These are phyloP conservation scores for Abelmoschus esculentus DNA, from an alignment of 345 rosid genomes.

Conservation along the genomic window DNA sequence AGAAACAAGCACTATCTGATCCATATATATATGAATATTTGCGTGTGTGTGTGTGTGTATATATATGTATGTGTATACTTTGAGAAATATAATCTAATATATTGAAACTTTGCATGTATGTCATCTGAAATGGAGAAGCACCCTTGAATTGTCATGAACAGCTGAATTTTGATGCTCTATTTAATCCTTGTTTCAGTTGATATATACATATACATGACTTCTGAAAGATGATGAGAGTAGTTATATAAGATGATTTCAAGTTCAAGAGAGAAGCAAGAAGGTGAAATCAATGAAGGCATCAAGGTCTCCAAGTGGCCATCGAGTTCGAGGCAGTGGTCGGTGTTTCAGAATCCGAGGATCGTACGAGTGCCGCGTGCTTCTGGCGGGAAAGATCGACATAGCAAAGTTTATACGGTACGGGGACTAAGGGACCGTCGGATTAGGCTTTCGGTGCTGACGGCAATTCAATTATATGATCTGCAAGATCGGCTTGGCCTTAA, in stretches of 20 bases:
- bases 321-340: slow-evolving; percentile 70
- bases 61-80: background rate
- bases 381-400: slow-evolving; percentile 95
- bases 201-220: background rate
- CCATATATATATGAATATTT: background rate
- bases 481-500: slow-evolving; percentile 76
- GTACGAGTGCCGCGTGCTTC: slow-evolving; percentile 70
- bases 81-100: background rate
- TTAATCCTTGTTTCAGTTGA: slow-evolving; percentile 1
- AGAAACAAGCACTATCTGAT: background rate
- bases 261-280: slow-evolving; percentile 54
- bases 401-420: slow-evolving; percentile 90
- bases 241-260: slow-evolving; percentile 40
- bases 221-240: slow-evolving; percentile 27
- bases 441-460: slow-evolving; percentile 88
- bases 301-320: slow-evolving; percentile 18
- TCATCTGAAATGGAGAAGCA: background rate
- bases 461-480: slow-evolving; percentile 81
- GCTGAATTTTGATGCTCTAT: background rate
- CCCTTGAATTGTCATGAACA: background rate
- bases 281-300: slow-evolving; percentile 19
- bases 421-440: slow-evolving; percentile 84
- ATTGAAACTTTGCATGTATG: background rate
- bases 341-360: slow-evolving; percentile 81
- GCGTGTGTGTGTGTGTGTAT: no score